Percentiles rank a stretch among this genome's conserved stretches.
phyloP scores from a whole-genome alignment of 139 green algal genomes.

The Limnomonas spitsbergensis region DNA sequence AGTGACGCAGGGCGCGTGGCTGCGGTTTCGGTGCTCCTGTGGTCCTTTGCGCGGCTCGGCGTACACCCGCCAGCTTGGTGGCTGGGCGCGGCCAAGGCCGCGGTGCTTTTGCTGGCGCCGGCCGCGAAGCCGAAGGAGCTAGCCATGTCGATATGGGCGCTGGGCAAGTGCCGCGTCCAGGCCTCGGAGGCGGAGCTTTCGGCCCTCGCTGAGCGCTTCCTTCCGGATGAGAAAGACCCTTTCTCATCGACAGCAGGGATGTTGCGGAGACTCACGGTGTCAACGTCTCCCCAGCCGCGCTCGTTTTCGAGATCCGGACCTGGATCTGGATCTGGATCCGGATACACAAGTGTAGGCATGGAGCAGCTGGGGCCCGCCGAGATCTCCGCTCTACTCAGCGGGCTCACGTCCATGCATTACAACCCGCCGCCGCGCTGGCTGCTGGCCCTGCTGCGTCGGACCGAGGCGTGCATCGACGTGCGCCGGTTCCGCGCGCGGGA shows the following conservation, averaged over 20 bases:
- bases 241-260: background rate
- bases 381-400: background rate
- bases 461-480: background rate
- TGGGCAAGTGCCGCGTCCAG: background rate
- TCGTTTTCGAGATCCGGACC: background rate
- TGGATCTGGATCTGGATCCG: no score
- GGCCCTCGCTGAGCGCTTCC: background rate
- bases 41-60: background rate
- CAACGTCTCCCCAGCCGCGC: background rate
- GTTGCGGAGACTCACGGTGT: no score
- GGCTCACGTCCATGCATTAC: background rate
- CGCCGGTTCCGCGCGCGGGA: background rate
- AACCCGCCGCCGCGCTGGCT: background rate
- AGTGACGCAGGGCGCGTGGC: background rate
- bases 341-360: background rate
- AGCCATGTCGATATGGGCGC: background rate
- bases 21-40: background rate
- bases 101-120: background rate
- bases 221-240: no score
- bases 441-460: background rate
- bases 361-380: background rate
- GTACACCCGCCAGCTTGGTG: background rate
- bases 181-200: background rate
- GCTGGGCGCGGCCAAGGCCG: background rate
- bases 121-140: conserved; percentile 1